phyloP scores from a whole-genome alignment of 805 yeast genomes.

The Wickerhamiella occidentalis region DNA sequence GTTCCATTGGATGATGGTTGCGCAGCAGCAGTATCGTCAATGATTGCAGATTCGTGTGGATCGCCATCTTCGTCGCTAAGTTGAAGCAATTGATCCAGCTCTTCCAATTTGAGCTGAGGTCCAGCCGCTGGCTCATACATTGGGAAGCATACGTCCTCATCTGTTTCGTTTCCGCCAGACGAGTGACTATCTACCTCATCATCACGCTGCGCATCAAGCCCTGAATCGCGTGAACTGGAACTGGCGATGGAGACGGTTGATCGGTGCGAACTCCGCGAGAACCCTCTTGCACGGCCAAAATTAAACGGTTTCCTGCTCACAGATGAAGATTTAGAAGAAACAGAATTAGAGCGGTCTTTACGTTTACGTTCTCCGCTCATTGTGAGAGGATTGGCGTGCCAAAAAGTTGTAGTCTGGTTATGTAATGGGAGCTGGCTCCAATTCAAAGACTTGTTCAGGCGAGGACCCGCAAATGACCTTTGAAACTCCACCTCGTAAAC shows the following conservation, averaged over 20 bases:
- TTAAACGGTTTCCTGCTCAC: slow-evolving; percentile 5
- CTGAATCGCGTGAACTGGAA: slow-evolving; percentile 2
- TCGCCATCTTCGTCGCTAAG: slow-evolving; percentile 16
- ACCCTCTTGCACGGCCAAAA: slow-evolving; percentile 3
- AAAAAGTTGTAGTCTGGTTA: too few species aligned
- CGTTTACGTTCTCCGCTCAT: slow-evolving; percentile 5
- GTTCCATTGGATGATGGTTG: slow-evolving; percentile 15
- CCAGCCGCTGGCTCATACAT: slow-evolving; percentile 57
- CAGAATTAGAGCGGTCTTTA: slow-evolving; percentile 3
- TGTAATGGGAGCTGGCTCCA: too few species aligned
- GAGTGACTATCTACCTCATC: slow-evolving; percentile 4
- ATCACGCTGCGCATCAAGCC: slow-evolving; percentile 8
- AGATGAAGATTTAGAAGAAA: neutral
- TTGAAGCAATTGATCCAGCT: slow-evolving; percentile 38
- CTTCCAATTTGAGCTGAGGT: slow-evolving; percentile 64
- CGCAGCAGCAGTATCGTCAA: slow-evolving; percentile 36
- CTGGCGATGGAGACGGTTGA: neutral
- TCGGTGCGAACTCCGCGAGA: slow-evolving; percentile 1
- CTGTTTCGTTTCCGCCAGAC: slow-evolving; percentile 55
- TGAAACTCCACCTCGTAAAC: neutral
- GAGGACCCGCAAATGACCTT: neutral
- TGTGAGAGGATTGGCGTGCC: neutral
- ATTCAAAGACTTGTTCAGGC: too few species aligned
- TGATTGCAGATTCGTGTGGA: slow-evolving; percentile 41
- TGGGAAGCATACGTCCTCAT: slow-evolving; percentile 96